Base-by-base conservation (phyloP, 108 stramenopile species). In the Nitzschia inconspicua region DNA sequence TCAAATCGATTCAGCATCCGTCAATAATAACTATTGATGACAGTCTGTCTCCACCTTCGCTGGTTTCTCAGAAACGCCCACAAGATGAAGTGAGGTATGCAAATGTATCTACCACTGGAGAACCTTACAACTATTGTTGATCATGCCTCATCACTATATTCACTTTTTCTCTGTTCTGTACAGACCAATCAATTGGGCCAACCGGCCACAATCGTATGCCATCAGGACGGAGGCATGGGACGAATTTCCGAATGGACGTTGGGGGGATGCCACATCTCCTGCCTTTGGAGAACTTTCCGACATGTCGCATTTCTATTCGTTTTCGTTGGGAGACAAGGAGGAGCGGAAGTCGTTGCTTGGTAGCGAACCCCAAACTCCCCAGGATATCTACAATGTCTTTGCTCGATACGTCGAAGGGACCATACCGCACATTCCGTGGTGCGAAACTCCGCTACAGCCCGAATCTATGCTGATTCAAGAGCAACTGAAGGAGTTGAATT, bases 171-270 rank as follows among this genome's bases (percentile, higher is more conserved):
- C 16, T 6, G 44, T 18, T 46, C 6, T 46, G 16, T 39, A 37
- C 36, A 58, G 57, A 50, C 97, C 97, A 18, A 98, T 98, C 63
- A 94, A 97, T 47, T 98, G 97, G 97, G 96, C 96, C 19, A 98
- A 98, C 62, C 83, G 97, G 10, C 97, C 95, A 4, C 86, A 91
- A 65, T 84, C 81, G 23, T 98, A 98, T 75, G 73, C 97, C 14
- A 76, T 85, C 73, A 68, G 97, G 31, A 98, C 97, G 5, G 93
- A 94, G 64, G 84, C 86, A 44, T 98, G 97, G 97, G 95, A 96
- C 65, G 96, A 96, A 76, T 95, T 94, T 72, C 95, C 95, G 11
- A 98, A 92, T 57, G 85, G 80, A 34, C 74, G 97, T 40, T 98
- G 97, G 97, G 96, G 96, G 19, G 95, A 96, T 62, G 77, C 77